Base-by-base conservation (phyloP, 1,284 basidiomycete species). In the Naganishia cerealis region DNA sequence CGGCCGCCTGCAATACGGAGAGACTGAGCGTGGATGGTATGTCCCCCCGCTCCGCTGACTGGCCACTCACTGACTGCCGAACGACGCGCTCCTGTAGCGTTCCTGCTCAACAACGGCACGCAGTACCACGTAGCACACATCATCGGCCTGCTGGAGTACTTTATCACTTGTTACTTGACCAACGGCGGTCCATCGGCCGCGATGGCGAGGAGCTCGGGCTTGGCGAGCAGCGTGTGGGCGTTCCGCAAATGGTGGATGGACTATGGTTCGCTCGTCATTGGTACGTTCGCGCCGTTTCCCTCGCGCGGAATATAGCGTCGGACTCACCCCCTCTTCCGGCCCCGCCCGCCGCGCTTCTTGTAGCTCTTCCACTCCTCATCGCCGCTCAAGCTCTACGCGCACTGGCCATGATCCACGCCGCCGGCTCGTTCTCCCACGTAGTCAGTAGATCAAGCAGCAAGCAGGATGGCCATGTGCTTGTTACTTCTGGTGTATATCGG, bases 341-440 rank as follows among this genome's bases (percentile, higher is more conserved):
- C 16, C 21, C 12, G 16, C 40, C n/a, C n/a, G n/a, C n/a, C n/a
- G n/a, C n/a, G n/a, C n/a, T n/a, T n/a, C n/a, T n/a, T n/a, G n/a
- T 33, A 71, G 70, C 57, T 18, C 79, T 92, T 16, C 66, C 79
- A 0, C 65, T 92, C 70, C 85, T 90, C 8, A 52, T 90, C 1
- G 63, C 84, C 8, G 93, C 92, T 1, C 96, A 99, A 81, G 72
- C 81, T 0, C 77, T 97, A 67, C 87, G 96, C 57, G 93, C 93
- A 3, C 77, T 86, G 24, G 94, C 96, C 18, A 99, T 99, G 96
- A 89, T 98, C 65, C 92, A 96, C 73, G 95, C 96, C 0, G 86
- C 89, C 24, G 88, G 87, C 65, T 96, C 92, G 78, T 99, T 99
- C 81, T 93, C 91, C 24, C 96, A 99, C 83, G 77, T 87, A 0